Evolutionary conservation across 2,329 filamentous ascomycete genomes (phyloP).

Genomic region (Aspergillus vadensis): DNA sequence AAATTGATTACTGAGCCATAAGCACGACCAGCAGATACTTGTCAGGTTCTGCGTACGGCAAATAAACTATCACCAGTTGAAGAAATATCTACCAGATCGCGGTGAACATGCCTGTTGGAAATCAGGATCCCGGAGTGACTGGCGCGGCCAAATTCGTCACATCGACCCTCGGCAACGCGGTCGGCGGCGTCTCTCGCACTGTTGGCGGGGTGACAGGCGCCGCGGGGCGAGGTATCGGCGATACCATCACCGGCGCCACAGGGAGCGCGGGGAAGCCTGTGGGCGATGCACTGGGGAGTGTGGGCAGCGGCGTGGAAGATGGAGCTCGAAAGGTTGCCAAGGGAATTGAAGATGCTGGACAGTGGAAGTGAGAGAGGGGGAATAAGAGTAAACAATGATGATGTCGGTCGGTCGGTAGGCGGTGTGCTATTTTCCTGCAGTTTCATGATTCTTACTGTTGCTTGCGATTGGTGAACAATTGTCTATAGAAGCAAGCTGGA

Average conservation of each 20-base stretch:
- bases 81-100: neutral
- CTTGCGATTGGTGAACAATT: neutral
- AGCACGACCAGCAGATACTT: neutral
- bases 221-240: conserved; percentile 58
- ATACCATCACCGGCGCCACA: conserved; percentile 57
- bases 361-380: conserved; percentile 46
- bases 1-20: neutral
- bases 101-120: conserved; percentile 12
- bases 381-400: no score
- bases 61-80: neutral
- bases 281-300: conserved; percentile 57
- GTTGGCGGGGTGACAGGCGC: conserved; percentile 58
- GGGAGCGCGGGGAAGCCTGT: conserved; percentile 58
- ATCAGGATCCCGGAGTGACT: conserved; percentile 46
- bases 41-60: neutral
- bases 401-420: neutral
- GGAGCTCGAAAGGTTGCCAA: conserved; percentile 54
- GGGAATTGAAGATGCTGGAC: conserved; percentile 60
- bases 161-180: conserved; percentile 57
- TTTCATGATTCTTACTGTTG: neutral
- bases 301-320: conserved; percentile 57
- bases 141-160: conserved; percentile 59
- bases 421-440: neutral
- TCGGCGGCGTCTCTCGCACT: conserved; percentile 57
- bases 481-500: neutral